phyloP scores from a whole-genome alignment of 2,329 filamentous ascomycete species.

The Trichophyton simii region DNA sequence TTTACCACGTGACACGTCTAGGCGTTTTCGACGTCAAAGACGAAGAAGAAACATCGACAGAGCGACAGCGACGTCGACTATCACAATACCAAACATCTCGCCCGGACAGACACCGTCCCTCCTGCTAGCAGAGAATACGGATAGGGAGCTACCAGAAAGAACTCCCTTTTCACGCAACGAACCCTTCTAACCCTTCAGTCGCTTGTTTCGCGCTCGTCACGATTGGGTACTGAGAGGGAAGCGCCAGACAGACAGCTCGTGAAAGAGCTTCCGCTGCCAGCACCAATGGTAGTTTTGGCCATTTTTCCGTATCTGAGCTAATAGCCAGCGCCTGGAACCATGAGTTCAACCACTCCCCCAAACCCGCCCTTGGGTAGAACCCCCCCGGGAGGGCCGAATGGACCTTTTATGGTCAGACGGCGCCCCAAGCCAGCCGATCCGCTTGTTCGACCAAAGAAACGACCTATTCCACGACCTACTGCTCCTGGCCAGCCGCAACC shows the following conservation, averaged over 20 bases:
- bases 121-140: too few relatives aligned
- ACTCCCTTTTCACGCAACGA: too few relatives aligned
- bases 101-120: too few relatives aligned
- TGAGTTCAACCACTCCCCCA: slow-evolving; percentile 25
- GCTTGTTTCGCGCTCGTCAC: neutral
- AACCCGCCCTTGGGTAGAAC: slow-evolving; percentile 37
- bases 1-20: too few relatives aligned
- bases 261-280: neutral
- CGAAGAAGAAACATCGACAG: too few relatives aligned
- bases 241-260: neutral
- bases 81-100: too few relatives aligned
- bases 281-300: neutral
- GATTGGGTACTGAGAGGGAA: neutral
- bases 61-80: too few relatives aligned
- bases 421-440: slow-evolving; percentile 47
- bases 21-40: too few relatives aligned
- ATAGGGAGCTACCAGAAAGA: too few relatives aligned
- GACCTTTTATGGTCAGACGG: slow-evolving; percentile 33
- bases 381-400: slow-evolving; percentile 35
- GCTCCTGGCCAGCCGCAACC: neutral
- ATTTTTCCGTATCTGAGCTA: neutral
- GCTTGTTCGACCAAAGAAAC: slow-evolving; percentile 49
- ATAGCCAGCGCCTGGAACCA: slow-evolving; percentile 6
- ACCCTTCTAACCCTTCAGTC: neutral
- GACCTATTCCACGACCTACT: slow-evolving; percentile 19